Conservation (phyloP, 169 alveolate genomes). For the Plasmodium fragile region DNA sequence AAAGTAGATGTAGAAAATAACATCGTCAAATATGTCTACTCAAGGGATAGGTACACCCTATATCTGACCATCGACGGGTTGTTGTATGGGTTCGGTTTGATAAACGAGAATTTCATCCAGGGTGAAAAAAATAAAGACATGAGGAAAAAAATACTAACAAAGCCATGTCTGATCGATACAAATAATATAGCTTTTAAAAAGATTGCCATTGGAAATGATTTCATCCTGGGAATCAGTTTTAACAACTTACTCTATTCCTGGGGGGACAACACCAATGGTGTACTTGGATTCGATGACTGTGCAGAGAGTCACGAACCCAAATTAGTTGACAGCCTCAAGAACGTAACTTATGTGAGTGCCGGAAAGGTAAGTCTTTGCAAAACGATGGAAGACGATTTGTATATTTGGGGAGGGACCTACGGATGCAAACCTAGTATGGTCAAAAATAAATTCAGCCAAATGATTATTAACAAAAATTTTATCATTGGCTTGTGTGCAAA, state of each 20-base stretch:
- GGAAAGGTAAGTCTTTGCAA: conserved; percentile 67
- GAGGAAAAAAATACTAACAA: conserved; percentile 16
- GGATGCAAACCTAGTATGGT: conserved; percentile 49
- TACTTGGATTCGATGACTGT: conserved; percentile 32
- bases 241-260: conserved; percentile 50
- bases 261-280: conserved; percentile 35
- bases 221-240: conserved; percentile 32
- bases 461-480: conserved; percentile 49
- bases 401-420: conserved; percentile 65
- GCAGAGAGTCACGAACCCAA: conserved; percentile 21
- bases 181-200: conserved; percentile 71
- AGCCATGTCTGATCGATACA: conserved; percentile 50
- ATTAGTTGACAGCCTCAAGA: conserved; percentile 14
- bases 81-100: conserved; percentile 56
- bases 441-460: conserved; percentile 51
- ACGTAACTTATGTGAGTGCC: conserved; percentile 37
- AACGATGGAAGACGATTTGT: conserved; percentile 36
- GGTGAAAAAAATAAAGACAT: conserved; percentile 9
- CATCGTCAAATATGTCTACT: conserved; percentile 37
- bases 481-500: conserved; percentile 37
- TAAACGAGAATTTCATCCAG: conserved; percentile 47
- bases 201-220: conserved; percentile 33
- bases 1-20: conserved; percentile 42
- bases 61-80: conserved; percentile 51
- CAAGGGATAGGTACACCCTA: conserved; percentile 37